A percentile compares a stretch with the other conserved stretches of the same genome.
Evolutionary conservation across 1,284 basidiomycete genomes (phyloP).

Genomic region (Phenoliferia sp.): DNA sequence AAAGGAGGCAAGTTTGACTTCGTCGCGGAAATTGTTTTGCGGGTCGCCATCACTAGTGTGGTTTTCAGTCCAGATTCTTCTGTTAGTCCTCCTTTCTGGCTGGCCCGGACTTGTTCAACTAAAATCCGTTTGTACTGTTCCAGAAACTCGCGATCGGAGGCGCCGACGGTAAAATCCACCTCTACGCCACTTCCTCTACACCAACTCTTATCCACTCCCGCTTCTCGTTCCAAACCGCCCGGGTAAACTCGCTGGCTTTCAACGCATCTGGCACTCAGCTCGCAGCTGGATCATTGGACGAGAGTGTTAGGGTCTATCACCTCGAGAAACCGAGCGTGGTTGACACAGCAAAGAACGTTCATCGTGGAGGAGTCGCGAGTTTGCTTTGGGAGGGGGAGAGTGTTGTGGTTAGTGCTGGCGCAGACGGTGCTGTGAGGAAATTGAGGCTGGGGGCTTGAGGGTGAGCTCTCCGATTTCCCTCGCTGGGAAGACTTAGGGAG

Average conservation of each 20-base stretch:
- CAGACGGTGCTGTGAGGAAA: conserved; percentile 21
- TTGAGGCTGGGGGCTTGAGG: conserved; percentile 2
- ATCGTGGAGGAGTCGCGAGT: conserved; percentile 14
- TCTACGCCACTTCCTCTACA: not conserved
- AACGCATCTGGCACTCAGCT: conserved; percentile 7
- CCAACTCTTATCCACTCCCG: conserved; percentile 7
- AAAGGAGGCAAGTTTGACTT: conserved; percentile 27
- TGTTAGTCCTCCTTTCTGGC: not conserved
- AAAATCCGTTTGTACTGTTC: too few species aligned
- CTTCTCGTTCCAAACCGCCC: conserved; percentile 9
- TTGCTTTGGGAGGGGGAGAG: conserved; percentile 11
- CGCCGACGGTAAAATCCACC: conserved; percentile 25
- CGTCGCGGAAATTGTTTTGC: conserved; percentile 47
- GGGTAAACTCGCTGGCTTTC: conserved; percentile 18
- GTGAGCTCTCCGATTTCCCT: too few species aligned
- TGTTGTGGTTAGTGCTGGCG: conserved; percentile 14
- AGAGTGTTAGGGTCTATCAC: conserved; percentile 18
- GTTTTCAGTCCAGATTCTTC: conserved; percentile 74
- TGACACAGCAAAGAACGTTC: conserved; percentile 9
- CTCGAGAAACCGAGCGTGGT: conserved; percentile 8
- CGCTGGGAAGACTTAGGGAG: too few species aligned
- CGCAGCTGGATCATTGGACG: conserved; percentile 20
- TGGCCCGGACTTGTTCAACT: not conserved
- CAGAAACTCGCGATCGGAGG: conserved; percentile 23
- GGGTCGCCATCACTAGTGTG: conserved; percentile 66